Percentiles rank a stretch among this genome's conserved stretches.
These are phyloP conservation scores for Saccharomyces hybrid DNA, from an alignment of 1,139 yeast genomes.

Conservation along the genomic window DNA sequence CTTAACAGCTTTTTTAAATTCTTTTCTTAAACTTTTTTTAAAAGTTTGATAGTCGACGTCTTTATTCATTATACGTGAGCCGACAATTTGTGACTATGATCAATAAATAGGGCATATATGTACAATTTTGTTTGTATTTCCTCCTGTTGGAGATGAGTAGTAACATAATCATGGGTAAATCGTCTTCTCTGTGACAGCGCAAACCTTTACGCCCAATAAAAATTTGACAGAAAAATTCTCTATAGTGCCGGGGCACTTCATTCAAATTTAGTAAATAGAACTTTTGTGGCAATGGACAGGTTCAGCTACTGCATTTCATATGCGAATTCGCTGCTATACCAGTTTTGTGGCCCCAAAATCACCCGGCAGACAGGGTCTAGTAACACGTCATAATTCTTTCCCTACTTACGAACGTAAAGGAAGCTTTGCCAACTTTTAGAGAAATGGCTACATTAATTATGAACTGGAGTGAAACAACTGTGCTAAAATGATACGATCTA, in stretches of 20 bases:
- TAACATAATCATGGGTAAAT: neutral
- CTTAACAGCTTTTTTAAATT: neutral
- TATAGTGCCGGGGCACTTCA: neutral
- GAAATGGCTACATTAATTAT: too few relatives aligned
- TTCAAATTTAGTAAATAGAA: neutral
- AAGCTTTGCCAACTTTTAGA: too few relatives aligned
- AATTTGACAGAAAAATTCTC: neutral
- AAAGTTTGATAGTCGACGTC: neutral
- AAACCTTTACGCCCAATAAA: neutral
- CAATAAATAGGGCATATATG: neutral
- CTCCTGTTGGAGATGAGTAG: neutral
- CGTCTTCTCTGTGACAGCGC: neutral
- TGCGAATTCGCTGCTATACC: neutral
- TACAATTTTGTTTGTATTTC: neutral
- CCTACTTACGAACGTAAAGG: neutral
- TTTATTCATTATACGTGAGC: neutral
- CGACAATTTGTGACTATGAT: neutral
- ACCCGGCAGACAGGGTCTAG: neutral
- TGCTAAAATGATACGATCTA: too few relatives aligned
- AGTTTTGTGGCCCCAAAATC: neutral
- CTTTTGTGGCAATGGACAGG: neutral
- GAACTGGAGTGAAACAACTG: too few relatives aligned
- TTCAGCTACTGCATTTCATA: neutral
- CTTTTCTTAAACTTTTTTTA: neutral
- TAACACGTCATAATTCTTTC: neutral